Conservation (phyloP, 2,329 filamentous ascomycete genomes). For the Penicillium capsulatum region DNA sequence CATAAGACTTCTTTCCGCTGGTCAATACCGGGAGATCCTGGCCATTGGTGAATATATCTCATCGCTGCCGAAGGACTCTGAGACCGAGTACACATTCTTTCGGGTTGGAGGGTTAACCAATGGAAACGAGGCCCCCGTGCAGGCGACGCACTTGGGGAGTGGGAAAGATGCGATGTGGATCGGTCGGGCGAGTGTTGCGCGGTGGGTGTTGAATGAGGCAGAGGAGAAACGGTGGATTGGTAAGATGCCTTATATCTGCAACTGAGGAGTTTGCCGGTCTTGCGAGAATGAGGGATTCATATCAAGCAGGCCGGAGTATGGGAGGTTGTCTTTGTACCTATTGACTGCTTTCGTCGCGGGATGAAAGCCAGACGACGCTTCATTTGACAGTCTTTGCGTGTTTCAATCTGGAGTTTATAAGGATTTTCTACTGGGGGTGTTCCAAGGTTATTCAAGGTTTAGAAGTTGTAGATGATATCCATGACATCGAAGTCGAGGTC, state of each 20-base stretch:
- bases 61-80: constrained; percentile 2
- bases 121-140: constrained; percentile 3
- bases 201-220: constrained; percentile 9
- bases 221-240: constrained; percentile 1
- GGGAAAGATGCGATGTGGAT: constrained; percentile 6
- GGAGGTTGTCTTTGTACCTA: no score
- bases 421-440: no score
- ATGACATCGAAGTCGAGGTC: no score
- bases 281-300: no score
- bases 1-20: constrained; percentile 2
- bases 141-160: constrained; percentile 5
- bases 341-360: no score
- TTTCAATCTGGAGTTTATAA: no score
- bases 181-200: constrained; percentile 8
- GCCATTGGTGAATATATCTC: constrained; percentile 5
- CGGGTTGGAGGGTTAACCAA: constrained; percentile 1
- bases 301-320: no score
- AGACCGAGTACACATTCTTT: constrained; percentile 3
- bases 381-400: no score
- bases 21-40: constrained; percentile 5
- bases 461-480: no score
- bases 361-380: no score
- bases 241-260: constrained; percentile 4
- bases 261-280: no score
- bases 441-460: no score